Evolutionary conservation across 495 filamentous ascomycete species (phyloP), one percentile per base, ranked within the genome.

Genomic region (Aspergillus indologenus): DNA sequence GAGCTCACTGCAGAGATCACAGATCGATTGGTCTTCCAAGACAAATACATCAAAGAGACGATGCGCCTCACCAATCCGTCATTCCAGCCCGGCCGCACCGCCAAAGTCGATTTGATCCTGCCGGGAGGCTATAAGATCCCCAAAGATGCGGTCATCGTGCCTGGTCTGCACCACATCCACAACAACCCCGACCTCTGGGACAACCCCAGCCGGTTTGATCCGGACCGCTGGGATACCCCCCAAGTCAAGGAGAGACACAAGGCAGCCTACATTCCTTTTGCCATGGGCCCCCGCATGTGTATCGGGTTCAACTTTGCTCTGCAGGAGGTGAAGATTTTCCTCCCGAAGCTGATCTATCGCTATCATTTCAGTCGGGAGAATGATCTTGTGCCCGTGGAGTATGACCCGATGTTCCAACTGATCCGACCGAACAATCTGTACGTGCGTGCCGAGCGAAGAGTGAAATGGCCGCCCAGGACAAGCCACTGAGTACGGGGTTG

Each of bases 291-390:
- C 0, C 65, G 83, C 0, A 71, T 71, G 61, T 85, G 82, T 62
- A 81, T 86, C 56, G 82, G 81, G 0, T 85, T 84, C 65, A 85
- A 83, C 64, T 81, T 85, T 63, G 83, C 82, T 0, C 61, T 86
- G 20, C 67, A 71, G 48, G 81, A 86, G 57, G 68, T 83, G 58
- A 82, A 82, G 69, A 68, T 80, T 0, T 69, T 83, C 29, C 50
- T 86, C 50, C 61, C 73, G 0, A 75, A 83, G 67, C 58, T 86
- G 34, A 67, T 85, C 3, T 84, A 76, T 51, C 70, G 79, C 17
- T 86, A 85, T 58, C 58, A 79, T 51, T 85, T 81, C 51, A 61
- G 59, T 0, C 68, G 72, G 6, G 77, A 78, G 17, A 71, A 69
- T 12, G 60, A 71, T 44, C 26, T 29, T 4, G 74, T 71, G 21